Evolutionary conservation across 2,329 filamentous ascomycete genomes (phyloP).

Genomic region (Monilinia laxa): DNA sequence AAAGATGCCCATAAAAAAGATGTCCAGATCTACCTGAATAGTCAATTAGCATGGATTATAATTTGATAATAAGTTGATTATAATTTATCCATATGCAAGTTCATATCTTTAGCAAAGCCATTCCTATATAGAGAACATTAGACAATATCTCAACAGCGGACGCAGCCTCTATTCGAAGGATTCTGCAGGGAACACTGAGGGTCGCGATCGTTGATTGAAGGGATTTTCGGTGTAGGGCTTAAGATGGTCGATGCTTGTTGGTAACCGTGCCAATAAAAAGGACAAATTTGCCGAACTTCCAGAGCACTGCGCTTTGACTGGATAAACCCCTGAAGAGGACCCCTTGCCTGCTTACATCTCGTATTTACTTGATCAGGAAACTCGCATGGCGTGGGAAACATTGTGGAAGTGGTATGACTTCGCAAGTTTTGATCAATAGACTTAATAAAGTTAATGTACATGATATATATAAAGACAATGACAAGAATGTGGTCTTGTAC

Average conservation of each 20-base stretch:
- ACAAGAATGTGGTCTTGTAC: slow-evolving; percentile 11
- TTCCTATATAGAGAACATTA: slow-evolving; percentile 1
- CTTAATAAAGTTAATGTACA: slow-evolving; percentile 6
- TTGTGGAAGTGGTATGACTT: neutral
- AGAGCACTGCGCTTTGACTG: slow-evolving; percentile 18
- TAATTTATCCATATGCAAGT: slow-evolving; percentile 8
- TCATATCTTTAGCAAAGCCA: slow-evolving; percentile 2
- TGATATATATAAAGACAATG: slow-evolving; percentile 12
- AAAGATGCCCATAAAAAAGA: neutral
- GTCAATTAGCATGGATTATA: neutral
- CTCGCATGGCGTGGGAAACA: neutral
- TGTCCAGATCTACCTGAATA: neutral
- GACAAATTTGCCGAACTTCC: neutral
- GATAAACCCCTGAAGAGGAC: neutral
- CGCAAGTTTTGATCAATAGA: slow-evolving; percentile 3
- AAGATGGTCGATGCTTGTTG: slow-evolving; percentile 10
- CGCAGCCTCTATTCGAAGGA: neutral
- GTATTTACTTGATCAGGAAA: slow-evolving; percentile 13
- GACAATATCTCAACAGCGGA: slow-evolving; percentile 14
- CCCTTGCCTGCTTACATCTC: slow-evolving; percentile 21
- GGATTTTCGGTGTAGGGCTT: slow-evolving; percentile 2
- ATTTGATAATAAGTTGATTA: neutral
- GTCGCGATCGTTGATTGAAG: slow-evolving; percentile 15
- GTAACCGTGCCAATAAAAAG: slow-evolving; percentile 5
- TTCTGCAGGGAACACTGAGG: slow-evolving; percentile 12